These are phyloP conservation scores for Podaxis mareebaensis DNA, from an alignment of 768 basidiomycete species.

Conservation along the genomic window DNA sequence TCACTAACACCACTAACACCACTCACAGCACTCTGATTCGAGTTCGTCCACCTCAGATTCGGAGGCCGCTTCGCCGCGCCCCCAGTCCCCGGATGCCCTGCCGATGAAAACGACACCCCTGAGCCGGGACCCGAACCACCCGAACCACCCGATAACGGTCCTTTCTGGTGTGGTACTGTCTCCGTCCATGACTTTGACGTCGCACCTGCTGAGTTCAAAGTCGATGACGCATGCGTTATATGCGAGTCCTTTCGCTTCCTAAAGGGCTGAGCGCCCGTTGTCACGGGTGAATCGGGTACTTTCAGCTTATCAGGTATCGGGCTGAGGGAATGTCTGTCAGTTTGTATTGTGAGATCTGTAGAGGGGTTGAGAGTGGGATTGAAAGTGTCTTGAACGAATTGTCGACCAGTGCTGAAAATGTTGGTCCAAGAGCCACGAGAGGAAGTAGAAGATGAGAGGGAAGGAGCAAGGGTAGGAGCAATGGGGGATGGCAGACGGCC, in stretches of 20 bases:
- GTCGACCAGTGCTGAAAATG: conserved; percentile 67
- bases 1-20: conserved; percentile 20
- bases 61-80: conserved; percentile 32
- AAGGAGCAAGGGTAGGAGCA: conserved; percentile 37
- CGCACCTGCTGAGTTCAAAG: conserved; percentile 20
- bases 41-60: conserved; percentile 41
- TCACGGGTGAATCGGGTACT: conserved; percentile 22
- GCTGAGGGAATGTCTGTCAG: background rate
- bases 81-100: conserved; percentile 27
- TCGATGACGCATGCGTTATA: conserved; percentile 20
- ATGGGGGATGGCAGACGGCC: conserved; percentile 50
- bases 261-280: conserved; percentile 1
- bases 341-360: conserved; percentile 25
- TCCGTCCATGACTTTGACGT: conserved; percentile 65
- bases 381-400: conserved; percentile 59
- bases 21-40: conserved; percentile 20
- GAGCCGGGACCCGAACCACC: conserved; percentile 1
- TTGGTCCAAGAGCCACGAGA: conserved; percentile 84
- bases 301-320: conserved; percentile 3
- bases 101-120: conserved; percentile 41
- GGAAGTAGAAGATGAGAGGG: conserved; percentile 54
- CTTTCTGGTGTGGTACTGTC: conserved; percentile 29
- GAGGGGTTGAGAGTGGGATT: conserved; percentile 45
- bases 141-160: conserved; percentile 24
- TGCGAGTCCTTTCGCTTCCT: conserved; percentile 31